Evolutionary conservation across 2,329 filamentous ascomycete species (phyloP).

Genomic region (Zymoseptoria pseudotritici): DNA sequence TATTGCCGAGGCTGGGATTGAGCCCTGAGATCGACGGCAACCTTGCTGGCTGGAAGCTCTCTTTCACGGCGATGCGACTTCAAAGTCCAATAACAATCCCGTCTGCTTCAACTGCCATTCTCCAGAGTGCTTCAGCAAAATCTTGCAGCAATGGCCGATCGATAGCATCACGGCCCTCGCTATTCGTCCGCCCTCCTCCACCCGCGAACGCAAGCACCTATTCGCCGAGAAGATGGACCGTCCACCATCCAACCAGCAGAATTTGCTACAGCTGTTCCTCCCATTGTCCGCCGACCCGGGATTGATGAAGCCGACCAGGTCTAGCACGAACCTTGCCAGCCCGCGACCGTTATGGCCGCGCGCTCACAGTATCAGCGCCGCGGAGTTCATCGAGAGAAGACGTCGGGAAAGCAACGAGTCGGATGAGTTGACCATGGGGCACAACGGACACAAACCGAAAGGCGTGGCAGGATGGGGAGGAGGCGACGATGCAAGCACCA

Average conservation of each 20-base stretch:
- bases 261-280: not conserved
- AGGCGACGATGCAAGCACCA: conserved; percentile 29
- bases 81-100: not conserved
- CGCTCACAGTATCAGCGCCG: conserved; percentile 17
- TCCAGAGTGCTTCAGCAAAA: not conserved
- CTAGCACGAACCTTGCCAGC: conserved; percentile 16
- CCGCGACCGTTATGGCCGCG: conserved; percentile 7
- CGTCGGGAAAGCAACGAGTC: conserved; percentile 14
- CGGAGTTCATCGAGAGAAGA: conserved; percentile 12
- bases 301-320: conserved; percentile 6
- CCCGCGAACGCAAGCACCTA: not conserved
- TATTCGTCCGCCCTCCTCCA: not conserved
- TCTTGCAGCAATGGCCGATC: not conserved
- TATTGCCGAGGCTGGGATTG: too few species aligned
- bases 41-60: not conserved
- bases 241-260: not conserved
- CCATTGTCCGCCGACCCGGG: not conserved
- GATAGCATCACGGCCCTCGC: not conserved
- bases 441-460: not conserved
- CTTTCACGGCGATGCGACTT: not conserved
- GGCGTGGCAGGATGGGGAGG: conserved; percentile 21
- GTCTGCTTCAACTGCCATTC: not conserved
- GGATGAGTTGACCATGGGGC: conserved; percentile 10
- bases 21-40: not conserved
- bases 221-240: not conserved